Base-by-base conservation (phyloP, 371 early-diverging fungal species). In the Syncephalastrum contaminatum region DNA sequence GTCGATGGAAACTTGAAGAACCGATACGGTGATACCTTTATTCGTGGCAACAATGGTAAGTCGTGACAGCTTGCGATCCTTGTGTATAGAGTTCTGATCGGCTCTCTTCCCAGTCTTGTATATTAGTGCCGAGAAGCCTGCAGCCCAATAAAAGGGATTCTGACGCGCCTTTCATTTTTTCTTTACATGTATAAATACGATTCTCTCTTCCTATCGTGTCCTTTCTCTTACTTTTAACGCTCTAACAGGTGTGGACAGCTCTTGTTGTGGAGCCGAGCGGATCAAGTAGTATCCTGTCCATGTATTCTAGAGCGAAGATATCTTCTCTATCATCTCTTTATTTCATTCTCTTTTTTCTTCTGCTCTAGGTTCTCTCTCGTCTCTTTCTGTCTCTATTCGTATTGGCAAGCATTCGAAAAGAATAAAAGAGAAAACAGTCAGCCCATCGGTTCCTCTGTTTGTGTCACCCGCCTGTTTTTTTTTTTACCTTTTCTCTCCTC, bases 1-100 rank as follows among this genome's bases (percentile, higher is more conserved):
- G 95, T 95, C 18, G 89, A 95, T 66, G 97, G 97, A 12, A 78
- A 87, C 55, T 70, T 92, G 45, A 95, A 90, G 65, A 93, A 95
- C 75, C 85, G 80, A 50, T 98, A 95, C 66, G 97, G 97, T 19
- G 97, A 97, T 64, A 91, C 93, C 3, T 97, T 98, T 66, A 92
- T 98, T 67, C 88, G 98, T 24, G 98, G 98, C 62, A 98, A 98
- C 71, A 97, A 97, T 71, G 98, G 94, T 90, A 85, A 59, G 48
- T 22, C 12, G 15, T 30, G 36, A 12, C 10, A 30, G 36, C 43
- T 56, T 13, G 7, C 3, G 1, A 51, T 20, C 13, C 42, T 14
- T 49, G 5, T 30, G 30, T 16, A 6, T 10, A 30, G 36, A 30
- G 12, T 30, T 6, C 36, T 30, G 36, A 30, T 30, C 25, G 12